These are phyloP conservation scores for Yamadazyma atlantica DNA, from an alignment of 1,139 yeast genomes.

Conservation along the genomic window DNA sequence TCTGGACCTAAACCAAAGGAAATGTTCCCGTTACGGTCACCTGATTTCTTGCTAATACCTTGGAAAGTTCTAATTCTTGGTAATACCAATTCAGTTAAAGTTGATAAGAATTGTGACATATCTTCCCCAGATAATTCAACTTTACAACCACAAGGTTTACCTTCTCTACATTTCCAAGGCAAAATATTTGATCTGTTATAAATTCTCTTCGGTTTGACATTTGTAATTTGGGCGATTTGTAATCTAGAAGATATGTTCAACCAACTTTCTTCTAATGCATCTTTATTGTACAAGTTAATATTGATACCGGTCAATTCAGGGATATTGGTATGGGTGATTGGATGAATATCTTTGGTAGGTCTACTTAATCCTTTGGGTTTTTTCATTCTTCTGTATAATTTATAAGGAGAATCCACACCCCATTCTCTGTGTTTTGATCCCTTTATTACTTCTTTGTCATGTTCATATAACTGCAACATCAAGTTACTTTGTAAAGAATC, in stretches of 20 bases:
- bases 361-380: conserved; percentile 67
- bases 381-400: conserved; percentile 70
- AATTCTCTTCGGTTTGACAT: conserved; percentile 73
- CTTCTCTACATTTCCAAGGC: conserved; percentile 84
- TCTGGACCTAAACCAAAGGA: conserved; percentile 81
- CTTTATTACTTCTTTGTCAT: conserved; percentile 48
- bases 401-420: conserved; percentile 90
- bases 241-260: conserved; percentile 75
- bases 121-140: conserved; percentile 76
- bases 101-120: conserved; percentile 81
- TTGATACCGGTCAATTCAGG: conserved; percentile 68
- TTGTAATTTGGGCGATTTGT: conserved; percentile 91
- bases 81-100: conserved; percentile 86
- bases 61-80: conserved; percentile 89
- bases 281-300: conserved; percentile 74
- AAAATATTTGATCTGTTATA: conserved; percentile 80
- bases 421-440: conserved; percentile 82
- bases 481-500: conserved; percentile 76
- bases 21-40: conserved; percentile 84
- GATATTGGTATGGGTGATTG: conserved; percentile 63
- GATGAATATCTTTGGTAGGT: conserved; percentile 71
- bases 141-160: conserved; percentile 91
- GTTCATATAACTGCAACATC: conserved; percentile 73
- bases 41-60: conserved; percentile 75
- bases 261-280: conserved; percentile 72